A percentile compares a stretch with the other conserved stretches of the same genome.
Conservation (phyloP, 2,329 filamentous ascomycete genomes). For the Geosmithia putterillii region DNA sequence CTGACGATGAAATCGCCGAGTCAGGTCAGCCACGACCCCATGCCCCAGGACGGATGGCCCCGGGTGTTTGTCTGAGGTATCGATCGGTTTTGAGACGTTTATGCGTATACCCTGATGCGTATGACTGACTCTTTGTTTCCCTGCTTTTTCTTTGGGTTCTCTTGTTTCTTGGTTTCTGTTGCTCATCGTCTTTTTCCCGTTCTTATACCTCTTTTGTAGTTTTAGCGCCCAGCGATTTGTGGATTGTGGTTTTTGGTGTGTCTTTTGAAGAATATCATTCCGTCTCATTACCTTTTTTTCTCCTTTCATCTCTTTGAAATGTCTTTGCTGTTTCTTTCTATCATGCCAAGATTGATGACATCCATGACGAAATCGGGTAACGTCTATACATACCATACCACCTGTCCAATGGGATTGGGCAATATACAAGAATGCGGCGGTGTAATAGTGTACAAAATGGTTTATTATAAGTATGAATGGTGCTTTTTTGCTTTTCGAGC, state of each 20-base stretch:
- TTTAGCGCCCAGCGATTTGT: neutral
- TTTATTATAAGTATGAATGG: too few relatives aligned
- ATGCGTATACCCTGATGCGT: too few relatives aligned
- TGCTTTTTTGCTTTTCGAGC: too few relatives aligned
- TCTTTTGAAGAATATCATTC: neutral
- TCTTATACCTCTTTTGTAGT: neutral
- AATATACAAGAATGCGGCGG: too few relatives aligned
- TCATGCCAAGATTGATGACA: neutral
- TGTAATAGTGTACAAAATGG: too few relatives aligned
- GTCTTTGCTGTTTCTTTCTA: neutral
- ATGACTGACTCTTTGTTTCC: neutral
- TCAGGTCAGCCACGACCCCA: neutral
- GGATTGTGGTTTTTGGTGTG: neutral
- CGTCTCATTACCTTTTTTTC: neutral
- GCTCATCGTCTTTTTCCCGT: conserved; percentile 1
- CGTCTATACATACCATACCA: too few relatives aligned
- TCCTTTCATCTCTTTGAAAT: neutral
- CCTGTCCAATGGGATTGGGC: too few relatives aligned
- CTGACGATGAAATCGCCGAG: conserved; percentile 29
- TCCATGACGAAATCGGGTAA: neutral
- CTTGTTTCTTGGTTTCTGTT: neutral
- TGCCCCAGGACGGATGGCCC: neutral
- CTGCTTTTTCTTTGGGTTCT: neutral
- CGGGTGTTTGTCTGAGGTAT: neutral
- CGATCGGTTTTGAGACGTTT: too few relatives aligned